Conservation (phyloP, 225 moss, liverwort and hornwort species). For the Bryum argenteum region DNA sequence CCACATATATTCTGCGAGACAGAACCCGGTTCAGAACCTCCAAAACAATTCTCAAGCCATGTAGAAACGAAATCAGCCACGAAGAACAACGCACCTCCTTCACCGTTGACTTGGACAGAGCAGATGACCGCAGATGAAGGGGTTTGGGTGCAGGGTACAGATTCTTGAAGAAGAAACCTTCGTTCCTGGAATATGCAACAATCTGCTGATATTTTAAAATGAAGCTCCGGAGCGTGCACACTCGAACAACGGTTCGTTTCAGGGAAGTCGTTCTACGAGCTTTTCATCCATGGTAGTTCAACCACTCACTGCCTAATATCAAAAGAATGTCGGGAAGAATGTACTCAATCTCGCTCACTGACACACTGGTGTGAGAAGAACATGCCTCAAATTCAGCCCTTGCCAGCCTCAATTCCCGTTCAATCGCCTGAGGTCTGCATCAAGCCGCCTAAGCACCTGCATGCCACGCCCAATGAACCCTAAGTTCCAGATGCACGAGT, state of each 20-base stretch:
- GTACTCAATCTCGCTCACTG: too few species aligned
- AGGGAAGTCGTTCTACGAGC: not conserved
- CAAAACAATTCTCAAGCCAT: not conserved
- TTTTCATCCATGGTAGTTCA: too few species aligned
- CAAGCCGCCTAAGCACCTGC: slow-evolving; percentile 85
- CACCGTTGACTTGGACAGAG: slow-evolving; percentile 36
- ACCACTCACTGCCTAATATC: too few species aligned
- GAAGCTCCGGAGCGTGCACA: slow-evolving; percentile 72
- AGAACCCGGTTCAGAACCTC: slow-evolving; percentile 5
- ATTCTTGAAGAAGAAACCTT: slow-evolving; percentile 90
- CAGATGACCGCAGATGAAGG: slow-evolving; percentile 49
- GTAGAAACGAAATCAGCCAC: not conserved
- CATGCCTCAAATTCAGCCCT: slow-evolving; percentile 81
- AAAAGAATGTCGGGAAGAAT: too few species aligned
- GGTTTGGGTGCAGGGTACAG: slow-evolving; percentile 71
- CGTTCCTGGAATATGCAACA: slow-evolving; percentile 85
- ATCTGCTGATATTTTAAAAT: slow-evolving; percentile 78
- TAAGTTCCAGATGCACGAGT: slow-evolving; percentile 5
- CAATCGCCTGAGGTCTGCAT: slow-evolving; percentile 83
- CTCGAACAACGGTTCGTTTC: not conserved
- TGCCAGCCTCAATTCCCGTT: slow-evolving; percentile 74
- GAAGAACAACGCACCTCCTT: slow-evolving; percentile 27
- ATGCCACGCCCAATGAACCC: not conserved
- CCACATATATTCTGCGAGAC: slow-evolving; percentile 63
- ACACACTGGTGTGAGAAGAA: not conserved